A percentile compares a stretch with the other conserved stretches of the same genome.
phyloP scores from a whole-genome alignment of 2,329 filamentous ascomycete genomes.

The Phaeosphaeria sp. region DNA sequence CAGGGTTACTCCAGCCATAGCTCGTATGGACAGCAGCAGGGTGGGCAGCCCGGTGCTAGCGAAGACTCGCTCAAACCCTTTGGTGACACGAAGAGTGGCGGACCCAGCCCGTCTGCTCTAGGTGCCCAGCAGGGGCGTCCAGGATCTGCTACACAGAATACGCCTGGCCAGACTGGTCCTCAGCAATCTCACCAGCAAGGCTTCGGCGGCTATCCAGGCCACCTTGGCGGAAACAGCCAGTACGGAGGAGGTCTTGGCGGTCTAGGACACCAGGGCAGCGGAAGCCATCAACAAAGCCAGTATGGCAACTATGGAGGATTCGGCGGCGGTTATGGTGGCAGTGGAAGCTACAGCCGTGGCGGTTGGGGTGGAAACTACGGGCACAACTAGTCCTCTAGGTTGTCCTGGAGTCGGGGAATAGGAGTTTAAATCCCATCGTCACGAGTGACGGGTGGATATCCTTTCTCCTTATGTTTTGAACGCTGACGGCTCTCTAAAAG shows the following conservation, averaged over 20 bases:
- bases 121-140: slow-evolving; percentile 66
- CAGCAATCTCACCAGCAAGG: slow-evolving; percentile 64
- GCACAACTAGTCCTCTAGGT: slow-evolving; percentile 37
- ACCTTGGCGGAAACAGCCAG: slow-evolving; percentile 54
- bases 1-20: slow-evolving; percentile 61
- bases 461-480: slow-evolving; percentile 22
- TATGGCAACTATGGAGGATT: slow-evolving; percentile 54
- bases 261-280: slow-evolving; percentile 56
- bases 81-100: slow-evolving; percentile 61
- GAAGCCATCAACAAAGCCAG: slow-evolving; percentile 52
- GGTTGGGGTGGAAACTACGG: slow-evolving; percentile 59
- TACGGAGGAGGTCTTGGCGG: slow-evolving; percentile 62
- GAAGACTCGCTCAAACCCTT: slow-evolving; percentile 66
- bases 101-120: slow-evolving; percentile 65
- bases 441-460: slow-evolving; percentile 27
- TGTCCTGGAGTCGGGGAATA: slow-evolving; percentile 9
- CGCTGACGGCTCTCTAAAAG: slow-evolving; percentile 32
- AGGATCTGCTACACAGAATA: slow-evolving; percentile 67
- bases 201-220: slow-evolving; percentile 63
- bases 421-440: slow-evolving; percentile 33
- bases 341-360: slow-evolving; percentile 52
- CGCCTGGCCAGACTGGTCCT: slow-evolving; percentile 58
- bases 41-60: slow-evolving; percentile 54
- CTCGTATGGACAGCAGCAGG: slow-evolving; percentile 58
- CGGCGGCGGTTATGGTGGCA: slow-evolving; percentile 48